phyloP scores from a whole-genome alignment of 2,329 filamentous ascomycete species.

The Sarocladiaceae sp. region DNA sequence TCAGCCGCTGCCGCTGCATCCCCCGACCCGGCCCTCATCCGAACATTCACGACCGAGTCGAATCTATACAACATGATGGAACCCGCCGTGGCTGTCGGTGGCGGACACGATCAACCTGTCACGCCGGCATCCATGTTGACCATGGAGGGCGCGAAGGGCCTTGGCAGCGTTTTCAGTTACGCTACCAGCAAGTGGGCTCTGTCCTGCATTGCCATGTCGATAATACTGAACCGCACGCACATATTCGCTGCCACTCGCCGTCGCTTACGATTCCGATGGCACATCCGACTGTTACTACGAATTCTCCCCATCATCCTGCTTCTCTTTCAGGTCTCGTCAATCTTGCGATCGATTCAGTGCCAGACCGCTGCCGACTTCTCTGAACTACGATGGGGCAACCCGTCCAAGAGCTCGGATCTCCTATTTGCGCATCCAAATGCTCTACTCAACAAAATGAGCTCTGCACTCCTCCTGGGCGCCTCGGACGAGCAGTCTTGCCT shows the following conservation, averaged over 20 bases:
- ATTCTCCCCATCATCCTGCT: conserved; percentile 66
- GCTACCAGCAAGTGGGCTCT: conserved; percentile 89
- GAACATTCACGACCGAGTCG: conserved; percentile 11
- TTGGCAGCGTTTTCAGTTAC: conserved; percentile 86
- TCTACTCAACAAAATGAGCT: conserved; percentile 66
- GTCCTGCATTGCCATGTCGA: conserved; percentile 76
- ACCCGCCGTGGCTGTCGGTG: conserved; percentile 11
- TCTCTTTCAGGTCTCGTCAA: conserved; percentile 56
- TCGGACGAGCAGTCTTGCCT: conserved; percentile 69
- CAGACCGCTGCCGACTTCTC: conserved; percentile 75
- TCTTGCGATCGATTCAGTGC: conserved; percentile 84
- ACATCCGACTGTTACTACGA: conserved; percentile 63
- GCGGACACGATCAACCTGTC: conserved; percentile 4
- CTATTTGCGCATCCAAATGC: conserved; percentile 65
- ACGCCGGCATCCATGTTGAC: conserved; percentile 39
- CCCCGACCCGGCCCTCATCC: conserved; percentile 14
- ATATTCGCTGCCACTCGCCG: conserved; percentile 89
- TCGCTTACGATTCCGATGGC: conserved; percentile 69
- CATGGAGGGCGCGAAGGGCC: conserved; percentile 56
- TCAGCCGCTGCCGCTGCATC: conserved; percentile 10
- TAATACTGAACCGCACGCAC: conserved; percentile 83
- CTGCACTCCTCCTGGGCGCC: conserved; percentile 65
- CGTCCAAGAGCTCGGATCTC: conserved; percentile 57
- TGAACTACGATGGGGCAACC: conserved; percentile 61
- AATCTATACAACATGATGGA: conserved; percentile 26